phyloP scores from a whole-genome alignment of 2,329 filamentous ascomycete genomes.

The Talaromyces funiculosus region DNA sequence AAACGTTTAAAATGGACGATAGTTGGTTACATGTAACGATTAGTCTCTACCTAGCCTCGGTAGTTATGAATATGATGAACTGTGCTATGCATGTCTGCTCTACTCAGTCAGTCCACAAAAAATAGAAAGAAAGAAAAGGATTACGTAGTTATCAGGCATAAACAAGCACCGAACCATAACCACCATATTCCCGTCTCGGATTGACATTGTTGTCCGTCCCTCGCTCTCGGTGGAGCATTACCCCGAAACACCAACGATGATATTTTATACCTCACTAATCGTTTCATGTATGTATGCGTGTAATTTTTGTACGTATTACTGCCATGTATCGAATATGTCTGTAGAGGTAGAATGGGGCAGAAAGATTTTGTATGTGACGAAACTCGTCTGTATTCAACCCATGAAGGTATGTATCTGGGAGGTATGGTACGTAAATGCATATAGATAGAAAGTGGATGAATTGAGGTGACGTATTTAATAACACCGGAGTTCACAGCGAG shows the following conservation, averaged over 20 bases:
- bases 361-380: no score
- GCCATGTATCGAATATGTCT: no score
- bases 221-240: background rate
- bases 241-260: background rate
- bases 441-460: background rate
- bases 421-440: background rate
- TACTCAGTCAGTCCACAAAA: background rate
- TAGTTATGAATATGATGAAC: background rate
- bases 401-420: no score
- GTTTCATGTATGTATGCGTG: background rate
- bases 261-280: background rate
- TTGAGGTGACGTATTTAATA: background rate
- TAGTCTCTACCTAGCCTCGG: background rate
- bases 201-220: background rate
- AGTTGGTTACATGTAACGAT: background rate
- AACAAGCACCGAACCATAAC: background rate
- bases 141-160: background rate
- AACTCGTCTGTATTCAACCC: background rate
- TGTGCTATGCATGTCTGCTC: background rate
- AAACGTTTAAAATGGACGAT: slow-evolving; percentile 18
- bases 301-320: background rate
- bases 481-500: background rate
- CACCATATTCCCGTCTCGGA: background rate
- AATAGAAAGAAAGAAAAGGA: background rate
- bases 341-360: no score